Base-by-base conservation (phyloP, 2,329 filamentous ascomycete species). In the Paecilomyces sp. region DNA sequence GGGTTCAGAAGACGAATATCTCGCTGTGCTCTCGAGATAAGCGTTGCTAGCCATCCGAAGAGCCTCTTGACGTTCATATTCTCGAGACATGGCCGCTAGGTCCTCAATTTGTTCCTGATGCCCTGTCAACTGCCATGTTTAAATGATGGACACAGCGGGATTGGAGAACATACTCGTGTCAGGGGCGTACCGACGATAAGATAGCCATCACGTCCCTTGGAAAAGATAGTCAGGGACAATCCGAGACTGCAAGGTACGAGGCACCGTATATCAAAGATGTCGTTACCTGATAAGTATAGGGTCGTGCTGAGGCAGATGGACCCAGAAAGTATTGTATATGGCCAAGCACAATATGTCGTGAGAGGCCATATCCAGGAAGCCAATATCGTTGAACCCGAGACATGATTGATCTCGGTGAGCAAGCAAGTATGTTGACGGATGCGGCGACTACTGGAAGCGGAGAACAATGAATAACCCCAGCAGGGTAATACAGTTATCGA, bases 251-350 rank as follows among this genome's bases (percentile, higher is more conserved):
- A 13, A 6, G 7, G 31, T 1, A 47, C 36, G n/a, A 52, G 30
- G 15, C 24, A 41, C 52, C 25, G 34, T n/a, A 13, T 13, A 53
- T 24, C 11, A 47, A 11, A 15, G 24, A 30, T n/a, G 28, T 25
- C 51, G 51, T 62, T 76, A 78, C 77, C 71, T 80, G 77, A 61
- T 79, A 79, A 57, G 72, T 77, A 64, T 77, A 81, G 47, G 79
- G 79, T 60, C 79, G 71, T 36, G 76, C 78, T 8, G 76, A 76
- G 58, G 78, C 77, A 59, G 74, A 74, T 50, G 78, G 79, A 11
- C 79, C 79, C 28, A 81, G 73, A 61, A 79, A 79, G 62, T 76
- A 80, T 60, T 80, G 78, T 55, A 80, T 77, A 55, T 80, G 76
- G 51, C 76, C 75, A 54, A 81, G 70, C 53, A 81, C 77, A 58